Conservation (phyloP, 2,329 filamentous ascomycete genomes). For the Celoporthe dispersa region DNA sequence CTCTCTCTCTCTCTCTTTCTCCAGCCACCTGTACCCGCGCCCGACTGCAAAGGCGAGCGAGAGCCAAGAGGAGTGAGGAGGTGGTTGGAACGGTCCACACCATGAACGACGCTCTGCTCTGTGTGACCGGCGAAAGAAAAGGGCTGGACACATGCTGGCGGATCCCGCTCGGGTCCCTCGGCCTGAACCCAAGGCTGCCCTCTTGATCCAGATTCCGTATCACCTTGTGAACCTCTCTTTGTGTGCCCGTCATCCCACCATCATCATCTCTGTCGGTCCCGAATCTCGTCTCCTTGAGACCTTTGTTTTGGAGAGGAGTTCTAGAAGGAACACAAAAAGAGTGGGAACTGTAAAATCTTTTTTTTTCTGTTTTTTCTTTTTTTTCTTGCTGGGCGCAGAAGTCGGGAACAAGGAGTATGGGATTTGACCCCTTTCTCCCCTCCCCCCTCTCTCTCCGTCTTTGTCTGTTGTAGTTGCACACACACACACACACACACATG, state of each 20-base stretch:
- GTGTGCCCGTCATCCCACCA: neutral
- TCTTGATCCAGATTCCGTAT: slow-evolving; percentile 23
- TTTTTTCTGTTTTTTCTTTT: too few species aligned
- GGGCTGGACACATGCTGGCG: neutral
- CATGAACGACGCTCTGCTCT: neutral
- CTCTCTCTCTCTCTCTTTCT: neutral
- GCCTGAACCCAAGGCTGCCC: slow-evolving; percentile 4
- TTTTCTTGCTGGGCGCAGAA: neutral
- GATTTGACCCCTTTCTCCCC: neutral
- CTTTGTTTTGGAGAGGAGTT: neutral
- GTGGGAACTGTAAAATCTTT: too few species aligned
- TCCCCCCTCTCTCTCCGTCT: neutral
- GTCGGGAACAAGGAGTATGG: neutral
- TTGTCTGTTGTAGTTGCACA: neutral
- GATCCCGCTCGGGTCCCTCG: slow-evolving; percentile 6
- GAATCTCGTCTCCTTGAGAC: slow-evolving; percentile 3
- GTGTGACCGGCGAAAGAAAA: neutral
- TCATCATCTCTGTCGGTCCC: slow-evolving; percentile 3
- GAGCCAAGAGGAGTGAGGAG: neutral
- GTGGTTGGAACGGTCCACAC: neutral
- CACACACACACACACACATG: neutral
- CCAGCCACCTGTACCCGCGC: neutral
- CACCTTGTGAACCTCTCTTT: slow-evolving; percentile 13
- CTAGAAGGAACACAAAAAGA: slow-evolving; percentile 10
- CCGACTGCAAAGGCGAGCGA: neutral